These are phyloP conservation scores for Hymenoscyphus fraxineus DNA, from an alignment of 2,329 filamentous ascomycete species.

Conservation along the genomic window DNA sequence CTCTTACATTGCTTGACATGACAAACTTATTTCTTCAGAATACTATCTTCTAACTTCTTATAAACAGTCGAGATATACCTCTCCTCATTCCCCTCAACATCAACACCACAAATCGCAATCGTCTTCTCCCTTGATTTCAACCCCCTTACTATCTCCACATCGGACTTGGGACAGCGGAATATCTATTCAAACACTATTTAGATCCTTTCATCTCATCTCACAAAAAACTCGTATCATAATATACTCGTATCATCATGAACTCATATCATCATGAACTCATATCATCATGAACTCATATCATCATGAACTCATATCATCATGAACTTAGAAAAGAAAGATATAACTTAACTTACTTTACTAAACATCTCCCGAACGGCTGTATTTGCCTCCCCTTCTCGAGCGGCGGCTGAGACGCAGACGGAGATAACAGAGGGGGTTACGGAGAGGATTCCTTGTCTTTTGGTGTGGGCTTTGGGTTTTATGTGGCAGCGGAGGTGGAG, in stretches of 20 bases:
- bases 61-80: slow-evolving; percentile 28
- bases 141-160: slow-evolving; percentile 59
- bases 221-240: too few species aligned
- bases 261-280: too few species aligned
- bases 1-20: neutral
- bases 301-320: too few species aligned
- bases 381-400: slow-evolving; percentile 66
- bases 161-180: slow-evolving; percentile 45
- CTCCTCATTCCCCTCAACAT: slow-evolving; percentile 35
- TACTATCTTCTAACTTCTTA: slow-evolving; percentile 23
- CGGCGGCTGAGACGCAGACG: slow-evolving; percentile 61
- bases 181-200: neutral
- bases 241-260: too few species aligned
- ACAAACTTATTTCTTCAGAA: neutral
- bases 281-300: too few species aligned
- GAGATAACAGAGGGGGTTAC: slow-evolving; percentile 57
- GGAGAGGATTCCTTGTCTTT: slow-evolving; percentile 56
- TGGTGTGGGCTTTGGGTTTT: slow-evolving; percentile 60
- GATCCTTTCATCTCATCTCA: too few species aligned
- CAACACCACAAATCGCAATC: slow-evolving; percentile 37
- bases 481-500: slow-evolving; percentile 63
- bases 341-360: slow-evolving; percentile 46
- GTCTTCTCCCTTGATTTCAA: slow-evolving; percentile 63
- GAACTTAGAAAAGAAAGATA: too few species aligned
- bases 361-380: slow-evolving; percentile 61